Base-by-base conservation (phyloP, 1,284 basidiomycete genomes). In the Moesziomyces globuligerus region DNA sequence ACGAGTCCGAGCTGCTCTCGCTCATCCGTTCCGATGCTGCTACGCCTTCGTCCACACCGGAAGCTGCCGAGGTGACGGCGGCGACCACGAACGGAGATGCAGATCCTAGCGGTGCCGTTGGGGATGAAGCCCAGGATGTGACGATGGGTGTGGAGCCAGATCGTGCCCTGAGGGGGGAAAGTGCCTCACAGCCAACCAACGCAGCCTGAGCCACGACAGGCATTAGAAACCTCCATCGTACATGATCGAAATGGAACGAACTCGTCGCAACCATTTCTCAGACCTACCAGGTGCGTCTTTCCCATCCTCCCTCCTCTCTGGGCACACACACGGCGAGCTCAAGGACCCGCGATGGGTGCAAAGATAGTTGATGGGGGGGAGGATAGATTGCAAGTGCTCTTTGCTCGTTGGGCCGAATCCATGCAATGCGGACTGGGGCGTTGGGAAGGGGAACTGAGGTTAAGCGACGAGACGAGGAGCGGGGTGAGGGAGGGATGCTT, bases 1-100 rank as follows among this genome's bases (percentile, higher is more conserved):
- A 68, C 37, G 60, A 72, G 44, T 68, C 64, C 2, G 69, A 72
- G 51, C 40, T 68, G 59, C 48, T 72, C 3, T 72, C 64, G 23
- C 37, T 72, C 48, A 66, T 66, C 36, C 28, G 48, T 13, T 72
- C 69, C 13, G 61, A 66, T 55, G 66, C 59, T 8, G 58, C 59
- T 8, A 62, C 54, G n/a, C 59, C 58, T 8, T 44, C 48, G 7
- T 50, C 51, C 7, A 48, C 48, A 8, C 39, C 39, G 25, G 41
- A 20, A 0, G 48, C 43, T 18, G 48, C 20, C 10, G 44, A 26
- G 15, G 37, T 21, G 15, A 29, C 17, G 28, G 44, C 41, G 4
- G 47, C n/a, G 21, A 26, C 32, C 32, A 38, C 6, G 13, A 38
- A 49, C 7, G 38, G 21, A 7, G 37, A 20, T 8, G 38, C 39